Percentiles rank a stretch among this genome's conserved stretches.
Evolutionary conservation across 2,329 filamentous ascomycete species (phyloP).

Genomic region (Fusarium pseudocircinatum): DNA sequence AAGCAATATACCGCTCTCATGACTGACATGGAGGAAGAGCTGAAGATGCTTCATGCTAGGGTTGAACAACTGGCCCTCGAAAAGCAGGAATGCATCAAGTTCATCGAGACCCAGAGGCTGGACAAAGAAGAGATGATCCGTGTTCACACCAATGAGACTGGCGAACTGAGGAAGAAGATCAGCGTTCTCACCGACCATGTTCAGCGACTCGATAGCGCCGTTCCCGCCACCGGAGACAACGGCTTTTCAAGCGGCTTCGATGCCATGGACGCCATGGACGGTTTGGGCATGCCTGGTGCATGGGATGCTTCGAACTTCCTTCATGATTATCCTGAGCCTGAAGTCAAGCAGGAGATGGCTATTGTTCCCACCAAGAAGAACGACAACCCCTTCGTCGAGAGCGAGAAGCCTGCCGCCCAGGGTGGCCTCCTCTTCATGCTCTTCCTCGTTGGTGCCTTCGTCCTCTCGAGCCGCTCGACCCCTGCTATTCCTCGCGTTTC

Average conservation of each 20-base stretch:
- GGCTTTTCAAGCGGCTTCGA: conserved; percentile 76
- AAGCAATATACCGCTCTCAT: conserved; percentile 86
- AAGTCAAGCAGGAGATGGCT: conserved; percentile 69
- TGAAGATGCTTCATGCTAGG: conserved; percentile 73
- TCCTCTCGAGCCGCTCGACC: conserved; percentile 83
- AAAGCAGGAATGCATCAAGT: conserved; percentile 78
- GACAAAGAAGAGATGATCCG: conserved; percentile 95
- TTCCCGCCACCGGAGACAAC: conserved; percentile 60
- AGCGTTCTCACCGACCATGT: conserved; percentile 79
- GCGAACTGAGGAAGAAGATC: conserved; percentile 92
- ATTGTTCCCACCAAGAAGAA: conserved; percentile 64
- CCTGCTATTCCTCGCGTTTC: conserved; percentile 80
- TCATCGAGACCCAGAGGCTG: conserved; percentile 78
- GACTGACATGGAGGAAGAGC: conserved; percentile 79
- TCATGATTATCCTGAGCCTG: conserved; percentile 72
- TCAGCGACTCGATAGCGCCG: conserved; percentile 73
- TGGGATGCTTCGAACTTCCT: conserved; percentile 83
- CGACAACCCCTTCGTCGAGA: conserved; percentile 54
- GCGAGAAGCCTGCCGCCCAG: conserved; percentile 75
- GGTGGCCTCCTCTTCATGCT: conserved; percentile 92
- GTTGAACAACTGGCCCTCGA: conserved; percentile 77
- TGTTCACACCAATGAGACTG: conserved; percentile 87
- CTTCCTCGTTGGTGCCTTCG: conserved; percentile 94
- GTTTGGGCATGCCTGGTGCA: conserved; percentile 79
- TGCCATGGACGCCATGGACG: conserved; percentile 88